Evolutionary conservation across 139 green algal species (phyloP).

Genomic region (Dunaliella primolecta): DNA sequence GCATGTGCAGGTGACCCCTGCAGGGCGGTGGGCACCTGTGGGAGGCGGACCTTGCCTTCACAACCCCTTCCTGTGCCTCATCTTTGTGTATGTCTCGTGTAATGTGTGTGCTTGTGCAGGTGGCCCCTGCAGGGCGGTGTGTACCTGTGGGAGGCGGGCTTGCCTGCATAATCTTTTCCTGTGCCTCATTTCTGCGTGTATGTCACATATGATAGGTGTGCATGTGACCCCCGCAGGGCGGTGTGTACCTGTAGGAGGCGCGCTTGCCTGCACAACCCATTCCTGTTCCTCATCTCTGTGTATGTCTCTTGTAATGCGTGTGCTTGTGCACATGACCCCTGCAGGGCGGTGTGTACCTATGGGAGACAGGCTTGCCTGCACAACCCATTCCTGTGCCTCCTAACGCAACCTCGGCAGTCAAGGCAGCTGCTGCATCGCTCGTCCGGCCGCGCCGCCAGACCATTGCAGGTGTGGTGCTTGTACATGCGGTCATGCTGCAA

Average conservation of each 20-base stretch:
- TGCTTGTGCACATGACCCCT: too few species aligned
- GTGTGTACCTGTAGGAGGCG: constrained; percentile 58
- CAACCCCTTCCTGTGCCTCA: too few species aligned
- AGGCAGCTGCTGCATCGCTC: constrained; percentile 5
- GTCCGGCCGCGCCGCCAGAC: neutral
- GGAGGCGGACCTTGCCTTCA: too few species aligned
- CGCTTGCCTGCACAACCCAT: too few species aligned
- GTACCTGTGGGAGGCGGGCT: constrained; percentile 31
- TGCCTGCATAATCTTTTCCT: constrained; percentile 6
- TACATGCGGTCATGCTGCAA: too few species aligned
- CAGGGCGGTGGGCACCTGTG: constrained; percentile 53
- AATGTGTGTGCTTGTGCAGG: too few species aligned
- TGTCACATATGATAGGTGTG: too few species aligned
- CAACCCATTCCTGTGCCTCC: neutral
- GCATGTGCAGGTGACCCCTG: too few species aligned
- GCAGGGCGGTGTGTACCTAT: constrained; percentile 36
- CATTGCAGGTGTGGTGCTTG: neutral
- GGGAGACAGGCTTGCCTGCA: constrained; percentile 24
- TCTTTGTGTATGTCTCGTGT: too few species aligned
- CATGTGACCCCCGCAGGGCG: constrained; percentile 46
- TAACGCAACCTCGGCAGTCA: neutral
- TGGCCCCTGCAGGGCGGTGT: constrained; percentile 35
- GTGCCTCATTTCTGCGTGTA: too few species aligned
- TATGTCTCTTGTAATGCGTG: too few species aligned
- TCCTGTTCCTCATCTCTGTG: too few species aligned